Base-by-base conservation (phyloP, 495 filamentous ascomycete species). In the Antarctomyces pellizariae region DNA sequence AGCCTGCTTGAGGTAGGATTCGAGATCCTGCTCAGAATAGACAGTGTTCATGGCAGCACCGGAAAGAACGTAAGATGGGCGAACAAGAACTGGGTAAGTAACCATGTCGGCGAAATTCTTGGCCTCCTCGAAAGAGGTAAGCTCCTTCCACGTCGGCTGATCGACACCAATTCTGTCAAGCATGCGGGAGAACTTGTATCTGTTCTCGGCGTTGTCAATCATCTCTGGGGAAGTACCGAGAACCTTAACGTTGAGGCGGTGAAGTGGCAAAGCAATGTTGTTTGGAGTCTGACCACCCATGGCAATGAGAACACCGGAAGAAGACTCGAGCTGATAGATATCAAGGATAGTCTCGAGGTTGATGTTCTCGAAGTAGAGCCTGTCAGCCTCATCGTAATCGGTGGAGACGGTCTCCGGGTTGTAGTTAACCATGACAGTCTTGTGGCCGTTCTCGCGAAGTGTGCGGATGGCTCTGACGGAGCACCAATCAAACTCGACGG, bases 401-500 rank as follows among this genome's bases (percentile, higher is more conserved):
- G 86, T 93, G 46, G 62, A 71, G 18, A 95, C 79, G 12, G 86
- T 93, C 50, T 95, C 83, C 0, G 84, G 83, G 43, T 92, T 92
- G 47, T 75, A 80, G 43, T 95, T 97, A 16, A 95, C 76, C 86
- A 97, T 97, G 46, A 97, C 75, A 2, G 86, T 95, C 62, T 93
- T 93, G 60, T 73, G 64, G 16, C 77, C 75, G 38, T 72, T 62
- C 34, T 83, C 71, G 18, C 86, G 71, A 15, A 97, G 68, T 5
- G 86, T 97, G 30, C 86, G 73, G 31, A 97, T 84, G 3, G 84
- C 79, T 28, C 84, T 63, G 18, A 97, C 86, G n/a, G 86, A 90
- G 46, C 86, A 97, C 86, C 86, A 97, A 47, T 97, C 86, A 46
- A 97, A 97, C 45, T 97, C 86, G 28, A 97, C 86, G 0, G 83